Base-by-base conservation (phyloP, 108 stramenopile genomes). In the Fragilaria radians region DNA sequence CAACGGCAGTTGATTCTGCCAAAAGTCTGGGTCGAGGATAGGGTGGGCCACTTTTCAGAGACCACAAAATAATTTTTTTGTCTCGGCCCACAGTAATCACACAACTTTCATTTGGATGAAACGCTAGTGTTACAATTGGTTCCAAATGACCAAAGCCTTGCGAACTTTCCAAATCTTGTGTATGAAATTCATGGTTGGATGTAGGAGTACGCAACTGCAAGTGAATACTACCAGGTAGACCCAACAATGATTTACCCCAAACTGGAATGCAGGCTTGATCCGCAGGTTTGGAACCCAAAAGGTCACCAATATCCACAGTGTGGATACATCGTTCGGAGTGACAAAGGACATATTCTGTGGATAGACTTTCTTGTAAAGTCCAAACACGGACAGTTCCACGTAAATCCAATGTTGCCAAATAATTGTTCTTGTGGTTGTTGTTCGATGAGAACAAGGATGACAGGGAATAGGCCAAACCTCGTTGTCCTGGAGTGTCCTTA, bases 41-140 rank as follows among this genome's bases (percentile, higher is more conserved):
- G n/a, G n/a, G n/a, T n/a, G n/a, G n/a, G n/a, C 49, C 54, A 29
- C 28, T 48, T 21, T 26, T 14, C 67, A 79, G 46, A 47, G 80
- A 57, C 89, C 89, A 90, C 0, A 86, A 55, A 28, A 79, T 50
- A 1, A 86, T 26, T 46, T 66, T 68, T 0, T 77, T 80, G 53
- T 91, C 85, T 4, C 80, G 71, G 46, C 83, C 86, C 25, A 66
- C 68, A 26, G 86, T 77, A 32, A 86, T 63, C 48, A 83, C 32
- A 26, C 55, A 59, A 17, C 48, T 28, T 4, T 49, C 45, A 4
- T 42, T 26, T 17, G 72, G 70, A 18, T 26, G 54, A 59, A 68
- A 55, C 4, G 65, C 76, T 51, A 82, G 61, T n/a, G 62, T 23
- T 0, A 89, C 85, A 59, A 89, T 85, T 0, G 71, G 28, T 58